phyloP scores from a whole-genome alignment of 495 filamentous ascomycete genomes.

The Hyaloscypha hepaticicola region DNA sequence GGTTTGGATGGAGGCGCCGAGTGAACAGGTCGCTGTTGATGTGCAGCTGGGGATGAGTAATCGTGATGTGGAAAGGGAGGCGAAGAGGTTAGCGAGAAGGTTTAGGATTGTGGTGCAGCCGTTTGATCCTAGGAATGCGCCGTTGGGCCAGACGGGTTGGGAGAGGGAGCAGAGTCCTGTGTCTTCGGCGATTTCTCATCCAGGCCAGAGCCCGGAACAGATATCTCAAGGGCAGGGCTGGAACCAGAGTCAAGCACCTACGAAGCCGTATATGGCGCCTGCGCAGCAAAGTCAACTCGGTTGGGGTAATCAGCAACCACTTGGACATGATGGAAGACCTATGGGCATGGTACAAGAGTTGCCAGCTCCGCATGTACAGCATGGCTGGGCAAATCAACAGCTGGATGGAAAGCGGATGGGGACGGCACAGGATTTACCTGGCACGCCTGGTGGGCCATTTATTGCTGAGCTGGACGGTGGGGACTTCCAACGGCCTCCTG shows the following conservation, averaged over 20 bases:
- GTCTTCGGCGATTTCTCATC: background rate
- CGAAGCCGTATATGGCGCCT: background rate
- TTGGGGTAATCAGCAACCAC: background rate
- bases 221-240: background rate
- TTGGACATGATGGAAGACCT: background rate
- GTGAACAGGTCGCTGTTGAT: background rate
- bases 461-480: conserved; percentile 7
- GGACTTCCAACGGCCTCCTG: background rate
- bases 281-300: background rate
- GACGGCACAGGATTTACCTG: background rate
- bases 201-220: background rate
- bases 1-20: conserved; percentile 26
- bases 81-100: conserved; percentile 18
- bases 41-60: conserved; percentile 1
- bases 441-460: background rate
- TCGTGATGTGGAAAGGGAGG: conserved; percentile 13
- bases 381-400: background rate
- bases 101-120: conserved; percentile 24
- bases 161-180: background rate
- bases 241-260: background rate
- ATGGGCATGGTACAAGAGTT: background rate
- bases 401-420: background rate
- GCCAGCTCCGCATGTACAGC: background rate
- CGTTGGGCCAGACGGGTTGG: background rate
- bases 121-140: background rate